Base-by-base conservation (phyloP, 139 green algal genomes). In the Chlamydomonas urium region DNA sequence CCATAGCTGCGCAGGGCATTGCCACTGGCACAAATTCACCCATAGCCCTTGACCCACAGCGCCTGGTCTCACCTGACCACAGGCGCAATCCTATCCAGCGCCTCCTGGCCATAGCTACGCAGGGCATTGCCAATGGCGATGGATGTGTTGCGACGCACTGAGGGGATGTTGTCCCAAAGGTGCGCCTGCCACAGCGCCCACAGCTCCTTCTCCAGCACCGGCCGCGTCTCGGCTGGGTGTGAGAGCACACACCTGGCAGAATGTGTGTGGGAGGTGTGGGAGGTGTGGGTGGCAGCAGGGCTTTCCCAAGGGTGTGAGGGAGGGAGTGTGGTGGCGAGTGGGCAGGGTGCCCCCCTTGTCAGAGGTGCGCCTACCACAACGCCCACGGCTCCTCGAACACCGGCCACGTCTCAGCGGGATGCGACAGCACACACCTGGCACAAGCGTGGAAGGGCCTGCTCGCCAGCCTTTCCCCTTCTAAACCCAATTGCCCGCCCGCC, bases 101-200 rank as follows among this genome's bases (percentile, higher is more conserved):
- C 60, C 31, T 42, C 29, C 32, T 26, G 10, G 21, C 60, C 60
- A 21, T 67, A 67, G 60, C 32, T 45, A n/a, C 60, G n/a, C 32
- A 67, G 19, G 4, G 60, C 76, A 67, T 82, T 82, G n/a, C 47
- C 71, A 28, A 78, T 34, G 1, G 76, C 76, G 4, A 62, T 53
- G 50, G 77, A 65, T 53, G 62, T 80, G 14, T 67, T 67, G 32
- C 60, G 60, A 5, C 60, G 60, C 60, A 97, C 91, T 2, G 85
- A 91, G 38, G 79, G 86, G n/a, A 97, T 89, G 83, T 96, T 96
- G 80, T 98, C 93, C 72, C 83, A 83, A 53, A 98, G 83, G 73
- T 95, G 90, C 5, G 81, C 83, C 35, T 90, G 71, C 93, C 93
- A 97, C 35, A 96, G 86, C 97, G 90, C 32, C 60, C 60, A 67